A percentile compares a stretch with the other conserved stretches of the same genome.
These are phyloP conservation scores for Peronospora farinosa DNA, from an alignment of 352 stramenopile species.

Conservation along the genomic window DNA sequence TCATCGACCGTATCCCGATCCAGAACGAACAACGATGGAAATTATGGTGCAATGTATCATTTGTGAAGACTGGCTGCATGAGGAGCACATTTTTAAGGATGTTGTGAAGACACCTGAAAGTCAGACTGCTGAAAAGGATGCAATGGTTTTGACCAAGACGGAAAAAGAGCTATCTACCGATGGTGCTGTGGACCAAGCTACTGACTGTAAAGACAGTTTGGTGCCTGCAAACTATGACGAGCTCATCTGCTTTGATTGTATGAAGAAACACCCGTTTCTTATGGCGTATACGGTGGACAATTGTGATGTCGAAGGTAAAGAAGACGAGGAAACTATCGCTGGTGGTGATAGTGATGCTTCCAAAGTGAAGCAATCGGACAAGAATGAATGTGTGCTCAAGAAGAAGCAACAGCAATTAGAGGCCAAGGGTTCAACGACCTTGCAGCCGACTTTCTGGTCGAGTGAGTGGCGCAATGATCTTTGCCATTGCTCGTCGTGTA, in stretches of 20 bases:
- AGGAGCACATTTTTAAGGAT: slow-evolving; percentile 49
- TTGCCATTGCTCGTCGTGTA: slow-evolving; percentile 50
- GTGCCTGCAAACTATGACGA: slow-evolving; percentile 50
- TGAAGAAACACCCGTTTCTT: slow-evolving; percentile 57
- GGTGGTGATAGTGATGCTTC: slow-evolving; percentile 4
- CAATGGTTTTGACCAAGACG: neutral
- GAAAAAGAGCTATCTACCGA: slow-evolving; percentile 7
- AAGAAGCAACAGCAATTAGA: slow-evolving; percentile 29
- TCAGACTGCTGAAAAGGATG: slow-evolving; percentile 3
- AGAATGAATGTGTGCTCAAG: slow-evolving; percentile 30
- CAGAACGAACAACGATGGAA: slow-evolving; percentile 54
- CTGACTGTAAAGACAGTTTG: slow-evolving; percentile 5
- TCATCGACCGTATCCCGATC: slow-evolving; percentile 68
- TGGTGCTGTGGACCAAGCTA: slow-evolving; percentile 2
- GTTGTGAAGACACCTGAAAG: slow-evolving; percentile 1
- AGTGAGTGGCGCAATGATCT: slow-evolving; percentile 52
- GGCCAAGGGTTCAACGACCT: slow-evolving; percentile 8
- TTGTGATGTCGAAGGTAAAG: slow-evolving; percentile 9
- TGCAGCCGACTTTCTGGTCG: slow-evolving; percentile 59
- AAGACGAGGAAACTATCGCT: slow-evolving; percentile 3
- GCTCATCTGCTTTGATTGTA: slow-evolving; percentile 58
- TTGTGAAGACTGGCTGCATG: slow-evolving; percentile 76
- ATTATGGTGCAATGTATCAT: slow-evolving; percentile 74
- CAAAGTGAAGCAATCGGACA: slow-evolving; percentile 1
- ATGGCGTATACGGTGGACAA: slow-evolving; percentile 45